Percentiles rank a stretch among this genome's conserved stretches.
Evolutionary conservation across 2,329 filamentous ascomycete genomes (phyloP).

Genomic region (Metarhizium rileyi): DNA sequence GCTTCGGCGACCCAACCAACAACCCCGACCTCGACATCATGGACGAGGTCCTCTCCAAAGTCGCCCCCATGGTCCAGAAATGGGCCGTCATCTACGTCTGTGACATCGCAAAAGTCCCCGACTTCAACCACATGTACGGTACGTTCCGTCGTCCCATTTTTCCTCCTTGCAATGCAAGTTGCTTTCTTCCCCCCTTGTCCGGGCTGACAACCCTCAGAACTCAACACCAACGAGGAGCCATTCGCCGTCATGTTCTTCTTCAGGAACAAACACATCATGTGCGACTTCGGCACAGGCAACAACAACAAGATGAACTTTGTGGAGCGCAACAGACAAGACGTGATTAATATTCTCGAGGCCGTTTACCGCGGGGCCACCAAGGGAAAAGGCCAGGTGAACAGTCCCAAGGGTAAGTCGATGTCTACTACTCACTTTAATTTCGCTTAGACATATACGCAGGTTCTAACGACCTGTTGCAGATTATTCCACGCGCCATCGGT

Average conservation of each 20-base stretch:
- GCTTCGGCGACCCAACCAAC: conserved; percentile 59
- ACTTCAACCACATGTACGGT: conserved; percentile 94
- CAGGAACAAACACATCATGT: conserved; percentile 98
- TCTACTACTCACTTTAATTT: background rate
- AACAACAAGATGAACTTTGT: conserved; percentile 99
- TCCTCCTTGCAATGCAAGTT: background rate
- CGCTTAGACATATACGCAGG: background rate
- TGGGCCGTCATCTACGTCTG: conserved; percentile 89
- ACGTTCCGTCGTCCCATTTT: conserved; percentile 14
- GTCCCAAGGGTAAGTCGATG: conserved; percentile 59
- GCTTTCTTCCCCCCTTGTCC: background rate
- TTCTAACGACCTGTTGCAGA: conserved; percentile 11
- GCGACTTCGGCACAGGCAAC: conserved; percentile 94
- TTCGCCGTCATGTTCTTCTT: conserved; percentile 97
- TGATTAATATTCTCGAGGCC: conserved; percentile 97
- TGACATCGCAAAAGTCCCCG: conserved; percentile 81
- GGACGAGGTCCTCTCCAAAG: conserved; percentile 91
- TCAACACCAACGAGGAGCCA: conserved; percentile 43
- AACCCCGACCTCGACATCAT: conserved; percentile 69
- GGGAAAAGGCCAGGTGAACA: conserved; percentile 89
- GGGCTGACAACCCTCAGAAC: background rate
- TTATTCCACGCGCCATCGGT: conserved; percentile 29
- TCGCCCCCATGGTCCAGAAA: conserved; percentile 89
- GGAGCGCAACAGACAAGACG: conserved; percentile 88
- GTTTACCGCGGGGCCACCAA: conserved; percentile 99